Evolutionary conservation across 2,329 filamentous ascomycete genomes (phyloP).

Genomic region (Aspergillus piperis): DNA sequence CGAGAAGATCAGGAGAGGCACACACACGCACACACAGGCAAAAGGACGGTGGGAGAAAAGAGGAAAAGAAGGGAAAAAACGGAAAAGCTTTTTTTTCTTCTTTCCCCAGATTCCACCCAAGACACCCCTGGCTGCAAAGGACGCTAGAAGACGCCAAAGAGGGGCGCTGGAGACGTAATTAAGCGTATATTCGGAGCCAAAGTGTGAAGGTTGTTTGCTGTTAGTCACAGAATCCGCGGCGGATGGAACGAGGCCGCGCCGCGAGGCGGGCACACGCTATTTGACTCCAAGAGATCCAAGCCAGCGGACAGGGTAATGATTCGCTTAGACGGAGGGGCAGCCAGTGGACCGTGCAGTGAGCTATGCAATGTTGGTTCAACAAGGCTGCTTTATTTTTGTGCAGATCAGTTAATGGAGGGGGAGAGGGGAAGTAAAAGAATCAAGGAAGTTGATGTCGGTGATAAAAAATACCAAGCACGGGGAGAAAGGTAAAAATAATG

Average conservation of each 20-base stretch:
- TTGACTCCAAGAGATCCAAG: constrained; percentile 12
- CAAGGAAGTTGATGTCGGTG: neutral
- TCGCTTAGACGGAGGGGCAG: neutral
- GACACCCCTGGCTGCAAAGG: constrained; percentile 21
- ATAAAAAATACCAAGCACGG: neutral
- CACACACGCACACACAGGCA: constrained; percentile 11
- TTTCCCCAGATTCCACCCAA: constrained; percentile 36
- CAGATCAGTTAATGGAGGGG: neutral
- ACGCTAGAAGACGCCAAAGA: constrained; percentile 16
- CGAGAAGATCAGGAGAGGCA: constrained; percentile 13
- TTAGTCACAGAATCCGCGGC: constrained; percentile 37
- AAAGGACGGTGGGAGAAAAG: constrained; percentile 9
- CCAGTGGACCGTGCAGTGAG: neutral
- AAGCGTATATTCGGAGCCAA: constrained; percentile 9
- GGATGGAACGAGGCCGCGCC: constrained; percentile 17
- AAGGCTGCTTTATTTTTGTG: neutral
- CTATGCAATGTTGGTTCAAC: neutral
- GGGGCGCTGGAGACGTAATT: constrained; percentile 24
- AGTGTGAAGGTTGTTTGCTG: constrained; percentile 31
- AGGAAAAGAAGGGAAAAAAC: constrained; percentile 11
- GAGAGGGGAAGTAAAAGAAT: neutral
- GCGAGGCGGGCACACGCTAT: constrained; percentile 19
- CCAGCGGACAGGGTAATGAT: constrained; percentile 4
- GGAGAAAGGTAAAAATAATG: neutral
- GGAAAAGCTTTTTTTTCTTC: constrained; percentile 21